Evolutionary conservation across 1,284 basidiomycete species (phyloP).

Genomic region (Calocybe gambosa): DNA sequence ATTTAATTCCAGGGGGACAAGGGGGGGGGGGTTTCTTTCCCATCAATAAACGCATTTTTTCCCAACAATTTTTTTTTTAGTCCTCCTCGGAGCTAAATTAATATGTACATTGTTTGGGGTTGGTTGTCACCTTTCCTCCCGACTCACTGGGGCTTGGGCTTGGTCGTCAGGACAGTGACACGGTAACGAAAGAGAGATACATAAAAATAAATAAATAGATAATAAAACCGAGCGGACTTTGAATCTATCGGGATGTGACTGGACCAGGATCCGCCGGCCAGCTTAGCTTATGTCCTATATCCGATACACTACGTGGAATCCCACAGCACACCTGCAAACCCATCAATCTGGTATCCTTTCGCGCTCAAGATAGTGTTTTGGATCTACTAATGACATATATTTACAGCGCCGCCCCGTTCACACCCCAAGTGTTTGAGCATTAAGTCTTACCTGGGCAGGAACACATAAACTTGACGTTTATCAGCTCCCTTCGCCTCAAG

Average conservation of each 20-base stretch:
- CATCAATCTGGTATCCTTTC: slow-evolving; percentile 15
- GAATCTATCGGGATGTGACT: not conserved
- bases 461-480: slow-evolving; percentile 2
- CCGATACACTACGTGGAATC: slow-evolving; percentile 9
- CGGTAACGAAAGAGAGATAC: slow-evolving; percentile 8
- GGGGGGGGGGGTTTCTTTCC: not conserved
- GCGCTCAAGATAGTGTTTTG: slow-evolving; percentile 12
- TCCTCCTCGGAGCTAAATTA: slow-evolving; percentile 14
- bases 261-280: slow-evolving; percentile 1
- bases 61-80: slow-evolving; percentile 6
- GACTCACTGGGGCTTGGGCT: not conserved
- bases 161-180: slow-evolving; percentile 6
- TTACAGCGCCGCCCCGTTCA: slow-evolving; percentile 6
- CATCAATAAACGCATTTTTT: slow-evolving; percentile 7
- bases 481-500: not conserved
- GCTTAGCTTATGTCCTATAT: slow-evolving; percentile 16
- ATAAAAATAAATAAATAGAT: not conserved
- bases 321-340: slow-evolving; percentile 1
- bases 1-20: slow-evolving; percentile 16
- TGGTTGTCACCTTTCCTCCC: not conserved
- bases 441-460: not conserved
- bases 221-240: slow-evolving; percentile 8
- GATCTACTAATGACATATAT: slow-evolving; percentile 10
- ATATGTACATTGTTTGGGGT: slow-evolving; percentile 9
- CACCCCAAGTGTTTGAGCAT: not conserved